A percentile compares a stretch with the other conserved stretches of the same genome.
These are phyloP conservation scores for Claviceps sp. DNA, from an alignment of 2,329 filamentous ascomycete species.

Conservation along the genomic window DNA sequence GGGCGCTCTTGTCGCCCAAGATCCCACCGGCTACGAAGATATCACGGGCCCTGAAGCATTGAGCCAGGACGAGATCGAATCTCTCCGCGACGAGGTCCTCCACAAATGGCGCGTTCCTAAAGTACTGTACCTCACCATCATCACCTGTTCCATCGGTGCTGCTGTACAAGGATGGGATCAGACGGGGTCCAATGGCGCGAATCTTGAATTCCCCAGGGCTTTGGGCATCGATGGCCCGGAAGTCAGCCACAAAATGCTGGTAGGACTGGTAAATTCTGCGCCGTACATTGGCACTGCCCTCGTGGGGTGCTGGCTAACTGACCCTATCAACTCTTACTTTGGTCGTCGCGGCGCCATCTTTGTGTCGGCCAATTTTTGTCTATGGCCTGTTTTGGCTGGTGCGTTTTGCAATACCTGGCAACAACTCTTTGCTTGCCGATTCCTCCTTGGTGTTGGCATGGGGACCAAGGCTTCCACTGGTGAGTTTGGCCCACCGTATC, in stretches of 20 bases:
- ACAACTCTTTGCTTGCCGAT: slow-evolving; percentile 55
- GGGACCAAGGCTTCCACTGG: slow-evolving; percentile 56
- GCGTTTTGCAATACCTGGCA: slow-evolving; percentile 60
- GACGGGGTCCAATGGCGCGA: slow-evolving; percentile 50
- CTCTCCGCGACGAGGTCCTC: slow-evolving; percentile 45
- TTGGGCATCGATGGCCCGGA: slow-evolving; percentile 30
- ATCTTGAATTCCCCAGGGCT: slow-evolving; percentile 42
- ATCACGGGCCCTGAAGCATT: slow-evolving; percentile 45
- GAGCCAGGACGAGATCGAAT: slow-evolving; percentile 42
- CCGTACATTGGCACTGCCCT: slow-evolving; percentile 36
- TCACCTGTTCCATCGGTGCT: slow-evolving; percentile 54
- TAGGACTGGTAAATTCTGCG: slow-evolving; percentile 54
- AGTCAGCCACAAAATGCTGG: slow-evolving; percentile 29
- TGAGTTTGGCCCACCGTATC: slow-evolving; percentile 11
- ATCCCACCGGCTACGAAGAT: slow-evolving; percentile 47
- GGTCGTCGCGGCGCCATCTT: slow-evolving; percentile 48
- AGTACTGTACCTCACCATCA: slow-evolving; percentile 52
- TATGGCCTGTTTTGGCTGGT: slow-evolving; percentile 56
- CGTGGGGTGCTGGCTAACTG: slow-evolving; percentile 51
- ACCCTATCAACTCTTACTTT: slow-evolving; percentile 39
- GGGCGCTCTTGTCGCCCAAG: slow-evolving; percentile 62
- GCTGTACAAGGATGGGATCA: slow-evolving; percentile 61
- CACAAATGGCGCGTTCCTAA: slow-evolving; percentile 55
- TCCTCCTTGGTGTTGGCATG: slow-evolving; percentile 66
- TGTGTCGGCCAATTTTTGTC: slow-evolving; percentile 57